Base-by-base conservation (phyloP, 2,329 filamentous ascomycete genomes). In the Penicillium frequentans region DNA sequence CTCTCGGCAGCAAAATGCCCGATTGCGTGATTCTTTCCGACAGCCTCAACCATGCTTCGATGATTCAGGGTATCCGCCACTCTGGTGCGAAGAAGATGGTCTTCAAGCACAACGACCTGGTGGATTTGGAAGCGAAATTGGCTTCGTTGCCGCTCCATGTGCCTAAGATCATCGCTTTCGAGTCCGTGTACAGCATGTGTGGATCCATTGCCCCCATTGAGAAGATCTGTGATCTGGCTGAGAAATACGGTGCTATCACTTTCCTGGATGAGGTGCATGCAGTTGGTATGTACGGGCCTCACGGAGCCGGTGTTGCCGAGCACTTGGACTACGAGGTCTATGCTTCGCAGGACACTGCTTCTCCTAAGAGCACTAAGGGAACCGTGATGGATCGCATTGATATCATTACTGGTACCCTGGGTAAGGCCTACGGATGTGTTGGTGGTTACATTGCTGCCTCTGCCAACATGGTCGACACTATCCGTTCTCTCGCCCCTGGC, bases 171-270 rank as follows among this genome's bases (percentile, higher is more conserved):
- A 99, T 99, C 64, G 95, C 95, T 2, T 99, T 98, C 64, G 95
- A 99, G 79, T 96, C 92, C 29, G 95, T 99, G 3, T 99, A 99
- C 80, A 96, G 92, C 81, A 99, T 99, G 95, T 99, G 95, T 73
- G 95, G 95, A 61, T 96, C 92, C 16, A 91, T 99, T 72, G 95
- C 92, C 0, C 95, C 95, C 0, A 99, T 99, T 66, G 91, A 93
- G 77, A 89, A 89, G 71, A 98, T 99, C 61, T 98, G 93, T 74
- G 92, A 99, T 73, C 81, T 99, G 53, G 93, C 95, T 10, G 93
- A 98, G 62, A 97, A 96, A 81, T 99, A 99, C 73, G 95, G 95
- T 57, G 95, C 95, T 39, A 87, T 99, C 63, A 99, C 95, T 68
- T 99, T 99, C 76, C 82, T 97, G 73, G 95, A 99, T 73, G 95